Evolutionary conservation across 2,329 filamentous ascomycete genomes (phyloP).

Genomic region (Bipolaris gigantea): DNA sequence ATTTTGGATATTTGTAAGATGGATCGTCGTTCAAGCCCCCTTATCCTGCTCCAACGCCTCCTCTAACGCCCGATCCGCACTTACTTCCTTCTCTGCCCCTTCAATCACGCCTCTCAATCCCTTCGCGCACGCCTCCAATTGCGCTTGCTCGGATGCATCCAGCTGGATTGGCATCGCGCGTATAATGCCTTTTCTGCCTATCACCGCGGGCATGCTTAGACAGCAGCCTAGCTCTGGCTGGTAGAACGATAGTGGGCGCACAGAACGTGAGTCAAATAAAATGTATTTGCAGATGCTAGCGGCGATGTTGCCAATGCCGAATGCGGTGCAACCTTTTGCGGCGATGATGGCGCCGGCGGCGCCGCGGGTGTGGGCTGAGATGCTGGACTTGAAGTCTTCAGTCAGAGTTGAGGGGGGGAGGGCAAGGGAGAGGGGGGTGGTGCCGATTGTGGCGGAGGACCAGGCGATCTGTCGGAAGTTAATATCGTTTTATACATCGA

Average conservation of each 20-base stretch:
- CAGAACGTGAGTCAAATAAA: constrained; percentile 51
- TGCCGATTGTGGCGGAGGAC: constrained; percentile 50
- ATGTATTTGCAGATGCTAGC: constrained; percentile 56
- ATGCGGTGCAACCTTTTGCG: constrained; percentile 55
- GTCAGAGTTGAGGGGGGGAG: constrained; percentile 32
- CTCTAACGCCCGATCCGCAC: constrained; percentile 30
- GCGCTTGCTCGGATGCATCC: constrained; percentile 38
- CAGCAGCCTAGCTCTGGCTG: constrained; percentile 53
- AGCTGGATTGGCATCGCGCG: constrained; percentile 43
- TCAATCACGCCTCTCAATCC: constrained; percentile 43
- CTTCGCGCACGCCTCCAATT: constrained; percentile 41
- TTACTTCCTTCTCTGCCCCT: constrained; percentile 43
- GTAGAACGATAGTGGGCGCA: constrained; percentile 55
- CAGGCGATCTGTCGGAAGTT: constrained; percentile 43
- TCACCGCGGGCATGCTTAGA: constrained; percentile 54
- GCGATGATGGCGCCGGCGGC: constrained; percentile 53
- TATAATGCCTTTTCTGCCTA: constrained; percentile 53
- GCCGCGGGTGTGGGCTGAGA: constrained; percentile 52
- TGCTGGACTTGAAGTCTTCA: constrained; percentile 34
- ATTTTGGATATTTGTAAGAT: neutral
- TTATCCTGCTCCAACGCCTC: constrained; percentile 30
- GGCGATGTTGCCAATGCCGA: constrained; percentile 55
- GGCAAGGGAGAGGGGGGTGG: constrained; percentile 45
- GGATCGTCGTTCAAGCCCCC: neutral
- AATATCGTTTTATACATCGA: neutral